A percentile compares a stretch with the other conserved stretches of the same genome.
Evolutionary conservation across 2,329 filamentous ascomycete genomes (phyloP).

Genomic region (Sporothrix pallida): DNA sequence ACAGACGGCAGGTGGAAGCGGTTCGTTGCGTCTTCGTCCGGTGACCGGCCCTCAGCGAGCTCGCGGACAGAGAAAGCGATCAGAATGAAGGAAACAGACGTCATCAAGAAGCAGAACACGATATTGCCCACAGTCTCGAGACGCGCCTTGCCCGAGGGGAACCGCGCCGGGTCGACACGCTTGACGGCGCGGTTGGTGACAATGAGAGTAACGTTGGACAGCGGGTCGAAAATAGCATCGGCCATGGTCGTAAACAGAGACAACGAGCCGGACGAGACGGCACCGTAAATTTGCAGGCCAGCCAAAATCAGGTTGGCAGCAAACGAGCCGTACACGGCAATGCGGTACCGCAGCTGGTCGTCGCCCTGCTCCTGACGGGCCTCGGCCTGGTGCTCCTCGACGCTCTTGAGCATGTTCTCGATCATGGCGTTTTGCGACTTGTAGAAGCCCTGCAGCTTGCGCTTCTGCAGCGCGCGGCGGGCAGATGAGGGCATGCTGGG

Average conservation of each 20-base stretch:
- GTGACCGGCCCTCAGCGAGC: constrained; percentile 57
- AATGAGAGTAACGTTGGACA: constrained; percentile 87
- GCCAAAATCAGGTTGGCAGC: constrained; percentile 81
- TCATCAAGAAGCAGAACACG: constrained; percentile 96
- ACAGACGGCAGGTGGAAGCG: constrained; percentile 81
- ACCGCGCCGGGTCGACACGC: constrained; percentile 81
- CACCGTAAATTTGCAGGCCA: constrained; percentile 84
- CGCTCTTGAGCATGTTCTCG: constrained; percentile 85
- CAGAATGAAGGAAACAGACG: constrained; percentile 85
- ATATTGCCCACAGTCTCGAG: constrained; percentile 97
- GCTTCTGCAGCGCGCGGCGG: constrained; percentile 45
- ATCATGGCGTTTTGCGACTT: constrained; percentile 92
- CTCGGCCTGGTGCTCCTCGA: constrained; percentile 85
- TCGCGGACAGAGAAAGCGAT: constrained; percentile 85
- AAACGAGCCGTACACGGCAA: constrained; percentile 71
- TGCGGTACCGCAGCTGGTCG: constrained; percentile 77
- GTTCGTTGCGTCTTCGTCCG: constrained; percentile 58
- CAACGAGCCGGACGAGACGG: constrained; percentile 83
- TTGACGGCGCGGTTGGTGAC: constrained; percentile 86
- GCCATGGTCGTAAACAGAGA: constrained; percentile 98
- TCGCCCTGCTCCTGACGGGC: constrained; percentile 80
- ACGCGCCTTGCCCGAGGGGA: constrained; percentile 89
- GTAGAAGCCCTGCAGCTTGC: constrained; percentile 78
- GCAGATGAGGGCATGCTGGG: constrained; percentile 42
- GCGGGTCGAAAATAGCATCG: constrained; percentile 89